Base-by-base conservation (phyloP, 768 basidiomycete genomes). In the Suillus brevipes region DNA sequence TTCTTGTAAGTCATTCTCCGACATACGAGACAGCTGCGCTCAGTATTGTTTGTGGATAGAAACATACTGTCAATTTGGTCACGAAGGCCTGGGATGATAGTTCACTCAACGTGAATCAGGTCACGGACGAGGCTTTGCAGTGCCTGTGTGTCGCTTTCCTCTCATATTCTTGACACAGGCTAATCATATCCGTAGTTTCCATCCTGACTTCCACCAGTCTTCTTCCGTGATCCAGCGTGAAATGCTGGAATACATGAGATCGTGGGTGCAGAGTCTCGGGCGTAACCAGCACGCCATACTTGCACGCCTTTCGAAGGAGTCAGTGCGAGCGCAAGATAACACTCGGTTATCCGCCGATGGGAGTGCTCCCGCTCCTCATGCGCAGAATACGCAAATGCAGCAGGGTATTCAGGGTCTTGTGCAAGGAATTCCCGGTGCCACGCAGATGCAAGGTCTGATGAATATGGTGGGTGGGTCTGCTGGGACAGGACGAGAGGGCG, bases 31-130 rank as follows among this genome's bases (percentile, higher is more conserved):
- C 28, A 31, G 16, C 49, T 9, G 58, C 42, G 47, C 34, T 59
- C 59, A 43, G 9, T 25, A 59, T 42, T 47, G 20, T 61, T 43
- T 42, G 8, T 62, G 4, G 6, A 4, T 62, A 89, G 88, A 84
- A 77, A 59, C 80, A 92, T 72, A 83, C 89, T 1, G 92, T 92
- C 8, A 84, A 78, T 36, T 76, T 82, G n/a, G 84, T 95, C 12
- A 86, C 84, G 50, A 88, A 87, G 69, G 92, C 93, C 12, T 95
- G 93, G 94, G 92, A 94, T 67, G 87, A 94, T 68, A 75, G 72
- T 52, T 86, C 83, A 0, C 70, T 87, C 28, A 86, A 92, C 70
- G 82, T 86, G 14, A 81, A 82, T 65, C 75, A 80, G 45, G 69
- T 86, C 12, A 84, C 82, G 0, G 89, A 91, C 57, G 89, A 91